These are phyloP conservation scores for Mycena metata DNA, from an alignment of 768 basidiomycete species.

Conservation along the genomic window DNA sequence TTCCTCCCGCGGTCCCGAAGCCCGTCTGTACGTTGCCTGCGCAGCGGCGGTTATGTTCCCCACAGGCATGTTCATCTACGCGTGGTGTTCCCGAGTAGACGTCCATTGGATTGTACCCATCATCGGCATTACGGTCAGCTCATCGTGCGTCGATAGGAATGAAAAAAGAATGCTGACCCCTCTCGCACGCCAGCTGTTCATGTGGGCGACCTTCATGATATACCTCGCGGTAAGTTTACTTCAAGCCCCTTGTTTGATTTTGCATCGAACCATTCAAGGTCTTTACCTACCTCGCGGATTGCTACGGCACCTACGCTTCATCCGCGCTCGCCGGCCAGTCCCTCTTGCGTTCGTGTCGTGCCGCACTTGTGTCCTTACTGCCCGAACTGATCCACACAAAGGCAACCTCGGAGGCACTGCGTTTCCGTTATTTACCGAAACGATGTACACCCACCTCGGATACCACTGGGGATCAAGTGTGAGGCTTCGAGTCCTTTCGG, in stretches of 20 bases:
- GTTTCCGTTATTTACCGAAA: slow-evolving; percentile 54
- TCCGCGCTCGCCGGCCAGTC: slow-evolving; percentile 65
- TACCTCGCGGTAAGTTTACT: slow-evolving; percentile 51
- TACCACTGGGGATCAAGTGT: slow-evolving; percentile 57
- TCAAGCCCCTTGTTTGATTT: too few relatives aligned
- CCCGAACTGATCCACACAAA: too few relatives aligned
- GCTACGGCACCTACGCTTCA: slow-evolving; percentile 64
- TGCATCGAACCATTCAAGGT: too few relatives aligned
- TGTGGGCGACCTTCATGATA: slow-evolving; percentile 52
- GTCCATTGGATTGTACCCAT: slow-evolving; percentile 69
- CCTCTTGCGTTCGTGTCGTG: slow-evolving; percentile 54
- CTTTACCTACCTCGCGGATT: slow-evolving; percentile 59
- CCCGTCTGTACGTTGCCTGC: slow-evolving; percentile 66
- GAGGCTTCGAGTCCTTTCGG: too few relatives aligned
- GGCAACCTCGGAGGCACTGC: slow-evolving; percentile 50
- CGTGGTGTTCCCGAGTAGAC: slow-evolving; percentile 65
- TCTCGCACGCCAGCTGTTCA: slow-evolving; percentile 50
- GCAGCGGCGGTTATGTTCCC: slow-evolving; percentile 63
- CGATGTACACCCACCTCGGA: slow-evolving; percentile 57
- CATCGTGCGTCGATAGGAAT: background rate
- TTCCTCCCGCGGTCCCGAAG: slow-evolving; percentile 55
- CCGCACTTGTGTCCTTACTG: background rate
- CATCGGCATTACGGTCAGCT: slow-evolving; percentile 60
- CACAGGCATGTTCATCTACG: slow-evolving; percentile 72
- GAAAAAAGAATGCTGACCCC: too few relatives aligned